Base-by-base conservation (phyloP, 805 yeast genomes). In the Spathaspora sp. region DNA sequence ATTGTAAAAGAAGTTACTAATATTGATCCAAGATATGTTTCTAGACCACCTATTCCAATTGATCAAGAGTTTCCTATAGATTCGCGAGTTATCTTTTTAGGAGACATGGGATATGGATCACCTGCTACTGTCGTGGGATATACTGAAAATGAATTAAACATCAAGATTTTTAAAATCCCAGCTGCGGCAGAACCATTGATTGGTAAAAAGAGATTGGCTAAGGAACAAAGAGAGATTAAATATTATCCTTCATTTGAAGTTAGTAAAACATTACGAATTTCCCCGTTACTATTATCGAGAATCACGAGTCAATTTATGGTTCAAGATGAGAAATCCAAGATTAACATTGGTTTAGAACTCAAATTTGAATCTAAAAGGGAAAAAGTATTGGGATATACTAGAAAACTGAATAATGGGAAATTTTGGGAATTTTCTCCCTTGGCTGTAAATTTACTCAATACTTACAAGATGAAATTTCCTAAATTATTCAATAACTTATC, bases 331-430 rank as follows among this genome's bases (percentile, higher is more conserved):
- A 56, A 60, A 7, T 80, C 73, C 56, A 78, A 79, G 56, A 61
- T 77, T 9, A 87, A 92, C 62, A 74, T 94, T 60, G 98, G 98
- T 18, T 73, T 94, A 56, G 88, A 86, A 52, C 75, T 94, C 66
- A 92, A 92, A 69, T 87, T 85, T 67, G 97, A 92, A 57, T 81
- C 81, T 19, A 81, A 82, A 53, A 82, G 90, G 58, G 79, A 81
- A 60, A 93, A 93, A 68, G 98, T 89, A 2, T 76, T 92, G 55
- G 99, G 98, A 4, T 93, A 83, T 70, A 83, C 97, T 1, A 79
- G 84, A 53, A 83, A 85, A 61, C 35, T 50, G 10, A 52, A 39
- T 11, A 75, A 76, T 48, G 85, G 83, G 19, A 67, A 60, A 48
- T 64, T 62, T 49, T 94, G 99, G 99, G 90, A 85, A 59, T 94